Evolutionary conservation across 805 yeast genomes (phyloP).

Genomic region (Lachancea quebecensis): DNA sequence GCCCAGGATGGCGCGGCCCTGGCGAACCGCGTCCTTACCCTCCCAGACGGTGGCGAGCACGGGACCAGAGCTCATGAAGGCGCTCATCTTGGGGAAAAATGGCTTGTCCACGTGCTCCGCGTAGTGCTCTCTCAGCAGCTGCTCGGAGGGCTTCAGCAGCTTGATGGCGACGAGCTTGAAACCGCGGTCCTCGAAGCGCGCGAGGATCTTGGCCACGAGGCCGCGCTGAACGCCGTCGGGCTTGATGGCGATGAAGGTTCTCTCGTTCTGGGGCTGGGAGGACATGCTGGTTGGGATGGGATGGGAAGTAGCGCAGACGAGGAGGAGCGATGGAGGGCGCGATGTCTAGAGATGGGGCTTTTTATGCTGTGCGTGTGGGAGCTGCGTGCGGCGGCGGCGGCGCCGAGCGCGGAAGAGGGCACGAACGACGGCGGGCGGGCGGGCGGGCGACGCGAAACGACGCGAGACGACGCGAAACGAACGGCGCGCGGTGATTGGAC

Average conservation of each 20-base stretch:
- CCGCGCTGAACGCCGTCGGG: conserved; percentile 99
- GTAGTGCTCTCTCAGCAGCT: conserved; percentile 87
- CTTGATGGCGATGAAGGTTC: conserved; percentile 89
- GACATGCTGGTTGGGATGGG: too few species aligned
- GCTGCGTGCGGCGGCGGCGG: too few species aligned
- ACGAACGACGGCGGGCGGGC: too few species aligned
- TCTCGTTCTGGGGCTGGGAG: conserved; percentile 44
- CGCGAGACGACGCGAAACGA: too few species aligned
- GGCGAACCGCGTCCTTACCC: conserved; percentile 99
- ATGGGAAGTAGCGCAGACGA: too few species aligned
- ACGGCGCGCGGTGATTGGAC: too few species aligned
- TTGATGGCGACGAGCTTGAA: conserved; percentile 95
- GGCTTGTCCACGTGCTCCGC: conserved; percentile 93
- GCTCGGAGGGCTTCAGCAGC: conserved; percentile 81
- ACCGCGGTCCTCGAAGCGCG: conserved; percentile 96
- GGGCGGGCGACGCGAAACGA: too few species aligned
- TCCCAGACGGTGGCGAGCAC: conserved; percentile 99
- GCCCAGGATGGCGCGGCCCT: conserved; percentile 95
- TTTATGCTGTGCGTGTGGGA: too few species aligned
- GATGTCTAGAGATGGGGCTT: too few species aligned
- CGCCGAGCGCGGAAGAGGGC: too few species aligned
- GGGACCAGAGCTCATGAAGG: conserved; percentile 98
- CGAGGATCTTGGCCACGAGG: conserved; percentile 77
- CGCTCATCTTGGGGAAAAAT: conserved; percentile 93
- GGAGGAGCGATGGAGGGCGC: too few species aligned